Evolutionary conservation across 2,329 filamentous ascomycete genomes (phyloP).

Genomic region (Diaporthe vaccinii): DNA sequence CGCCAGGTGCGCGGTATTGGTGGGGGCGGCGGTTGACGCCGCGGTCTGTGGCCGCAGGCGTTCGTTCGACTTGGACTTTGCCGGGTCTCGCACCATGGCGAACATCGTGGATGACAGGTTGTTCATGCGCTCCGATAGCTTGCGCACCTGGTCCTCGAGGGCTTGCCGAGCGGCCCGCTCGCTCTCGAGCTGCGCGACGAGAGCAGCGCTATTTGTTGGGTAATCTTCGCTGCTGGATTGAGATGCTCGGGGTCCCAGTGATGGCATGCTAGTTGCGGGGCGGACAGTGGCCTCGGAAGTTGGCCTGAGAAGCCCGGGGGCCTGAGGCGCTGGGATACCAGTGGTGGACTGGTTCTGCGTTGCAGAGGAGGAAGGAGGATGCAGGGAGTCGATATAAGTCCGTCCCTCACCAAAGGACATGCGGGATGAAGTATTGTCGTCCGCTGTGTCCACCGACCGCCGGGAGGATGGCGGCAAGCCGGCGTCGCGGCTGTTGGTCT

Average conservation of each 20-base stretch:
- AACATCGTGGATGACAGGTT: conserved; percentile 59
- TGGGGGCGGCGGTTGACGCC: conserved; percentile 42
- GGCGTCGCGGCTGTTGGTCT: conserved; percentile 40
- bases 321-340: conserved; percentile 37
- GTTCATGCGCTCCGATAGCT: conserved; percentile 64
- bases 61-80: conserved; percentile 52
- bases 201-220: conserved; percentile 62
- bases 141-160: conserved; percentile 69
- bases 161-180: conserved; percentile 69
- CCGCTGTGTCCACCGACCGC: conserved; percentile 52
- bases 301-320: conserved; percentile 50
- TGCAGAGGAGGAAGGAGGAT: conserved; percentile 51
- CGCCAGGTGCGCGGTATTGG: conserved; percentile 39
- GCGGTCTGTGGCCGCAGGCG: conserved; percentile 42
- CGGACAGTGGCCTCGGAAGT: conserved; percentile 63
- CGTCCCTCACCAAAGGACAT: conserved; percentile 62
- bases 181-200: conserved; percentile 66
- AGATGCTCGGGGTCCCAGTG: conserved; percentile 46
- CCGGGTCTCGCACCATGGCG: conserved; percentile 52
- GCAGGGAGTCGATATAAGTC: conserved; percentile 59
- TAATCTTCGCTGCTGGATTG: conserved; percentile 43
- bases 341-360: conserved; percentile 46
- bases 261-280: conserved; percentile 60
- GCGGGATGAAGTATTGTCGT: conserved; percentile 50
- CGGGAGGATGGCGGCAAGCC: conserved; percentile 42